These are phyloP conservation scores for Wickerhamomyces mucosus DNA, from an alignment of 805 yeast genomes.

Conservation along the genomic window DNA sequence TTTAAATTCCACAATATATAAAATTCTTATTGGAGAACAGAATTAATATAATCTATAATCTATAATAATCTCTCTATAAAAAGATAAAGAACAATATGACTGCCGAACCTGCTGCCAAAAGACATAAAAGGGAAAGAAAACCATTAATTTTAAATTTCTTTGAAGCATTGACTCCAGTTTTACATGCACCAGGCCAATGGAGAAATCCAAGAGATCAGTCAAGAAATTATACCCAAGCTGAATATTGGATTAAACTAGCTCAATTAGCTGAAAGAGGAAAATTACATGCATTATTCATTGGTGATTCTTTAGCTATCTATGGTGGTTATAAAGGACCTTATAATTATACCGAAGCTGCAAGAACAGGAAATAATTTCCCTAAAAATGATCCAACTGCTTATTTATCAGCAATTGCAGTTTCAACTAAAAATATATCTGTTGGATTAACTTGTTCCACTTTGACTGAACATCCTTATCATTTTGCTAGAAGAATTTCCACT, in stretches of 20 bases:
- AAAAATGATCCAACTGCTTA: conserved; percentile 31
- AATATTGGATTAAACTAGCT: conserved; percentile 32
- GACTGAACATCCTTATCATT: conserved; percentile 35
- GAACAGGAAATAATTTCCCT: conserved; percentile 25
- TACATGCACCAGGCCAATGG: conserved; percentile 19
- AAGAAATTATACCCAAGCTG: conserved; percentile 15
- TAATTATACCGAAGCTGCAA: conserved; percentile 28
- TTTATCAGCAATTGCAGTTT: conserved; percentile 32
- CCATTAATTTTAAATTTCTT: conserved; percentile 16
- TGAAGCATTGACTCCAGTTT: conserved; percentile 13
- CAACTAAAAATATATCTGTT: conserved; percentile 30
- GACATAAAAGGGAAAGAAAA: conserved; percentile 10
- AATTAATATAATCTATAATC: no score
- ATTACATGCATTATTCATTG: conserved; percentile 29
- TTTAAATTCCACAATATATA: no score
- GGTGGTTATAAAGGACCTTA: conserved; percentile 34
- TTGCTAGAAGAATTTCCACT: conserved; percentile 36
- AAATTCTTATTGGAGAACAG: no score
- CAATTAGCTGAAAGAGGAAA: conserved; percentile 30
- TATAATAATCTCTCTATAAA: no score
- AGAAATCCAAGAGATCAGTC: conserved; percentile 15
- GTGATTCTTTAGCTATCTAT: conserved; percentile 32
- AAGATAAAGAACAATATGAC: no score
- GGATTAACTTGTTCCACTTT: conserved; percentile 37
- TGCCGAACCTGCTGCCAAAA: conserved; percentile 9